Evolutionary conservation across 371 early-diverging fungal species (phyloP), one percentile per base, ranked within the genome.

Genomic region (Circinella minor): DNA sequence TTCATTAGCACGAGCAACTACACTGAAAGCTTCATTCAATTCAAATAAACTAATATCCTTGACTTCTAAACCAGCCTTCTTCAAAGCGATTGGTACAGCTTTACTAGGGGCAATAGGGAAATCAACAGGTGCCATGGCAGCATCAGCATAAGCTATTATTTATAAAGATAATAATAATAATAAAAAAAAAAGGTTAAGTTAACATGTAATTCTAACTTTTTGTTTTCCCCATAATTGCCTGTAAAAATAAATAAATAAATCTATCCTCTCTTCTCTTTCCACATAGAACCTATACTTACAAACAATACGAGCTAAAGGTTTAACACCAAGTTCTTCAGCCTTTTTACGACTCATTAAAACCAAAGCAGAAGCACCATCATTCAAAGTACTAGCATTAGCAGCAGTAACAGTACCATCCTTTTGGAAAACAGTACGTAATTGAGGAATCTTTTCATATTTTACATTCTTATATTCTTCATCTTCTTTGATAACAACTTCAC

Each of bases 11-110:
- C 90, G 80, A 55, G 91, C 91, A 36, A 97, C 98, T 10, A 96
- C 96, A 66, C 93, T 88, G 77, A 98, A 98, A 8, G 98, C 98
- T 80, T 98, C 98, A 82, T 98, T 98, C 81, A 98, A 87, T 81
- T 98, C 96, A 77, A 91, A 95, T 63, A 88, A 77, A 63, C 86
- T 84, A 69, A 94, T 92, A 78, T 95, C 96, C 51, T 92, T 86
- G 60, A 89, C 77, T 14, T 80, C 82, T 39, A 94, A 74, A 66
- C 91, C 90, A 55, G 96, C 96, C 73, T 88, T 88, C 60, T 88
- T 72, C 51, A 98, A 84, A 20, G 95, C 94, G 67, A 91, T 92
- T 64, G 96, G 98, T 69, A 98, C 89, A 11, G 99, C 98, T 70
- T 93, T 83, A 60, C 96, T 78, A 36, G 99, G 99, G 5, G 98